Conservation (phyloP, 2,329 filamentous ascomycete genomes). For the Sporothrix phasma region DNA sequence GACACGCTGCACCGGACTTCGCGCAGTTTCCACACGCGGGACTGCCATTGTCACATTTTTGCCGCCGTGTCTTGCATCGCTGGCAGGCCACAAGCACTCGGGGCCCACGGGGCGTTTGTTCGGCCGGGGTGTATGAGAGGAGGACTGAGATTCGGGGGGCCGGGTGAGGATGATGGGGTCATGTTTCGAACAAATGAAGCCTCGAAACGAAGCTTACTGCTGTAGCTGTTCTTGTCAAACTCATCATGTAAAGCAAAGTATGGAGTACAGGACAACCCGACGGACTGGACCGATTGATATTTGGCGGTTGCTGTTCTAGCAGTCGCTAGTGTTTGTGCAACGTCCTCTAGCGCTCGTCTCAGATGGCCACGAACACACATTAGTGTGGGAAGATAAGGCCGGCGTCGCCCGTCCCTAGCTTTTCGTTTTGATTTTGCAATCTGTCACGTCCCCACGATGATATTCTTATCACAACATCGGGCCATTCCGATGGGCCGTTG, state of each 20-base stretch:
- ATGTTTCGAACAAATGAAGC: too few species aligned
- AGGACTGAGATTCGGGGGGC: not conserved
- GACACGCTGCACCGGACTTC: not conserved
- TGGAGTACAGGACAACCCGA: not conserved
- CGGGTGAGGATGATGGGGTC: not conserved
- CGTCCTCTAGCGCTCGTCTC: not conserved
- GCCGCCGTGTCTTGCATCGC: conserved; percentile 13
- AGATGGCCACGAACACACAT: not conserved
- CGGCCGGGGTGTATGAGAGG: not conserved
- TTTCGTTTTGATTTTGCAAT: not conserved
- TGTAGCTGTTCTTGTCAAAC: not conserved
- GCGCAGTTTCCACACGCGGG: conserved; percentile 14
- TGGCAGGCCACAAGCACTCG: conserved; percentile 13
- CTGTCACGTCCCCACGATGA: not conserved
- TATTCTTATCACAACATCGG: not conserved
- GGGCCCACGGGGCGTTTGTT: conserved; percentile 10
- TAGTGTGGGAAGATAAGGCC: not conserved
- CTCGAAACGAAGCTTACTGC: too few species aligned
- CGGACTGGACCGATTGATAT: not conserved
- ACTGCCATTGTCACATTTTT: conserved; percentile 13
- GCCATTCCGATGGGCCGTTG: not conserved
- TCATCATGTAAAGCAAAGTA: too few species aligned
- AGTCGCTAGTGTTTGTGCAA: not conserved
- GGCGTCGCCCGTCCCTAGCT: not conserved
- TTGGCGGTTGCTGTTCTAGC: not conserved